Evolutionary conservation across 1,284 basidiomycete genomes (phyloP).

Genomic region (Coniferiporia sulphurascens): DNA sequence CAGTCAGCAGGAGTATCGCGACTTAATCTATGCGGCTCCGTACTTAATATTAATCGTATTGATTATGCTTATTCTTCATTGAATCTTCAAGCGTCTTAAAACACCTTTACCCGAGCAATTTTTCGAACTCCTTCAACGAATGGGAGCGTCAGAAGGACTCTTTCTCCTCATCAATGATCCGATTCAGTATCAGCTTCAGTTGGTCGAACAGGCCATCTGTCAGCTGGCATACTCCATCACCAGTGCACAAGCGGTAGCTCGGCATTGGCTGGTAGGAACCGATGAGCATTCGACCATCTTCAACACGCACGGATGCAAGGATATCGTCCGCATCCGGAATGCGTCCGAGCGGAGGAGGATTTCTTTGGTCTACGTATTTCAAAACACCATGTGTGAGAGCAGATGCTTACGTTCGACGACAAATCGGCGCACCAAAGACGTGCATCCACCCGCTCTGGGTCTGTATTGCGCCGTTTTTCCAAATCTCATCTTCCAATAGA

Average conservation of each 20-base stretch:
- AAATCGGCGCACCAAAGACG: conserved; percentile 54
- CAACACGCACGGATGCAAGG: conserved; percentile 65
- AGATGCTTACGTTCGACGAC: not conserved
- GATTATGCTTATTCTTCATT: too few species aligned
- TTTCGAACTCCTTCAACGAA: too few species aligned
- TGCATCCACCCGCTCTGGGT: conserved; percentile 77
- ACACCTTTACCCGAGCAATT: too few species aligned
- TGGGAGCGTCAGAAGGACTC: not conserved
- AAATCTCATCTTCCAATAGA: conserved; percentile 60
- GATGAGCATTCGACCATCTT: conserved; percentile 60
- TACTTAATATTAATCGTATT: too few species aligned
- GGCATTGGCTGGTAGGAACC: conserved; percentile 80
- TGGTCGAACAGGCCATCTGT: conserved; percentile 47
- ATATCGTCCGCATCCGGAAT: conserved; percentile 81
- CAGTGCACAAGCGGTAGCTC: conserved; percentile 69
- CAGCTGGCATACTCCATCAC: conserved; percentile 59
- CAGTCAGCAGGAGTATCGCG: too few species aligned
- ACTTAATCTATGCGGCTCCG: too few species aligned
- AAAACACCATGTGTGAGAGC: not conserved
- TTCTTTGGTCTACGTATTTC: conserved; percentile 51
- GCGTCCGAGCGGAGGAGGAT: conserved; percentile 63
- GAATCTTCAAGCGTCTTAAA: too few species aligned
- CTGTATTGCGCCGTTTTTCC: conserved; percentile 59
- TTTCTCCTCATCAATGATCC: conserved; percentile 6
- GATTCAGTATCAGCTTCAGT: conserved; percentile 2